Conservation (phyloP, 345 rosid species). For the Kandelia obovata region DNA sequence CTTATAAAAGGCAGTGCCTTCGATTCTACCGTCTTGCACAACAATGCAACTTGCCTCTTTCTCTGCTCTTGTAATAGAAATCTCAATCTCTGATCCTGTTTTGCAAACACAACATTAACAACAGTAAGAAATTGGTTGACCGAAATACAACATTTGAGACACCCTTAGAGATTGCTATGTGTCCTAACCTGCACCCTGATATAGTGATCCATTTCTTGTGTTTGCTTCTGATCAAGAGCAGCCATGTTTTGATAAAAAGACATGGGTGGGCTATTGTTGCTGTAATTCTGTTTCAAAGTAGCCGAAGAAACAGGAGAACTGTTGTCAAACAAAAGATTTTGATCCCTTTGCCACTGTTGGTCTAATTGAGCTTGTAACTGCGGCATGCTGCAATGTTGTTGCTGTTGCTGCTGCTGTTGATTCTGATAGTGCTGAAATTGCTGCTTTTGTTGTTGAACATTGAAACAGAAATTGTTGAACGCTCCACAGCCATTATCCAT, state of each 20-base stretch:
- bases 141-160: too few relatives aligned
- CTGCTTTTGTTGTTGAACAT: constrained; percentile 30
- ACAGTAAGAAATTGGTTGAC: too few relatives aligned
- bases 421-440: constrained; percentile 26
- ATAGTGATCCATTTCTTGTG: constrained; percentile 53
- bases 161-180: not conserved
- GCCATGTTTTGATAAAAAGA: constrained; percentile 21
- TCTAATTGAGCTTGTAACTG: constrained; percentile 23
- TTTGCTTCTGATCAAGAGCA: constrained; percentile 44
- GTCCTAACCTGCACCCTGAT: constrained; percentile 58
- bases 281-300: constrained; percentile 11
- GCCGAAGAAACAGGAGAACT: constrained; percentile 7
- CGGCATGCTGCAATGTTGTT: constrained; percentile 20
- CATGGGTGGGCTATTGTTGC: constrained; percentile 1
- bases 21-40: constrained; percentile 30
- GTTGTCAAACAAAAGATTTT: constrained; percentile 25
- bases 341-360: constrained; percentile 30
- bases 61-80: constrained; percentile 34
- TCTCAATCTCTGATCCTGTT: constrained; percentile 37
- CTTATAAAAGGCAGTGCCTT: constrained; percentile 22
- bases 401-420: constrained; percentile 14
- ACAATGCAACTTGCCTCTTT: constrained; percentile 21
- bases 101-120: not conserved
- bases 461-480: constrained; percentile 7
- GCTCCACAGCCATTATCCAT: constrained; percentile 35